Conservation (phyloP, 2,329 filamentous ascomycete species). For the Epichloe coenophiala region DNA sequence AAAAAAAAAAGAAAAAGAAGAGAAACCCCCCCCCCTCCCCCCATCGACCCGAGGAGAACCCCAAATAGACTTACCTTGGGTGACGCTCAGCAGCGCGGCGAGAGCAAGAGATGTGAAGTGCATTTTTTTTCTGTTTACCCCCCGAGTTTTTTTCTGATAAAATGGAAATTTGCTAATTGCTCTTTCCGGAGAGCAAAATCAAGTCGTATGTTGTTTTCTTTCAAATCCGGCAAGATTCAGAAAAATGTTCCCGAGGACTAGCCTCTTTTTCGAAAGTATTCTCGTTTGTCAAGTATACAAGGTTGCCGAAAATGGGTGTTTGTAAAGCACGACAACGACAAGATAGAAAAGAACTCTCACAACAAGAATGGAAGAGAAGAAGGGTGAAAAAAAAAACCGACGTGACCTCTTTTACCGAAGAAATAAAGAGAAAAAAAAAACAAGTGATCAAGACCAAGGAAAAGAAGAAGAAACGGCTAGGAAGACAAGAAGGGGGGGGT, state of each 20-base stretch:
- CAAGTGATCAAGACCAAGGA: no score
- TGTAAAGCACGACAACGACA: not conserved
- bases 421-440: not conserved
- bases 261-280: slow-evolving; percentile 20
- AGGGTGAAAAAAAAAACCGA: not conserved
- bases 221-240: no score
- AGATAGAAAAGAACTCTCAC: not conserved
- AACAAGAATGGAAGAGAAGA: not conserved
- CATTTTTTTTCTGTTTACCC: slow-evolving; percentile 22
- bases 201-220: no score
- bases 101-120: slow-evolving; percentile 34
- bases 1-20: no score
- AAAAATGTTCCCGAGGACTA: slow-evolving; percentile 25
- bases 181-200: slow-evolving; percentile 5
- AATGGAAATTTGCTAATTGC: not conserved
- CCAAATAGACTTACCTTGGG: slow-evolving; percentile 25
- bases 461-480: no score
- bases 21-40: no score
- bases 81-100: slow-evolving; percentile 33
- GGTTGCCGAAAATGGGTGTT: no score
- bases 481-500: no score
- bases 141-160: no score
- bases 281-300: not conserved
- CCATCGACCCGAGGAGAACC: no score
- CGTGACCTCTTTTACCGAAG: not conserved